Evolutionary conservation across 257 asterid genomes (phyloP).

Genomic region (Solanum sejunctum): DNA sequence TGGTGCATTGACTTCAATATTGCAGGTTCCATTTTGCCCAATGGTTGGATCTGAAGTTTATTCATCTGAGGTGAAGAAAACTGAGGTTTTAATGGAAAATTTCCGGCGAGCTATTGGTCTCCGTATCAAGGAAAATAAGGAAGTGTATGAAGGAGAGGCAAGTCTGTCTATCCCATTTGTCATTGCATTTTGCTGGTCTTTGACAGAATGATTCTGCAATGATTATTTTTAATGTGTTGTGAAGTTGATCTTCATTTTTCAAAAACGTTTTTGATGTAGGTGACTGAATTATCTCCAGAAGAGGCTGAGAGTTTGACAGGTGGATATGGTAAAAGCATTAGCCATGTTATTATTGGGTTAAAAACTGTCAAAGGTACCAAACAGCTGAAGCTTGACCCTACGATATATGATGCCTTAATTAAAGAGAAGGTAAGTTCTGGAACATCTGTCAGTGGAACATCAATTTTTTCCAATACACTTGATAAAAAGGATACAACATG

Average conservation of each 20-base stretch:
- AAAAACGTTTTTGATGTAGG: slow-evolving; percentile 24
- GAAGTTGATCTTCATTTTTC: not conserved
- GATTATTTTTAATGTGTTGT: not conserved
- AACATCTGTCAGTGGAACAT: not conserved
- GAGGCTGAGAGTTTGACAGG: slow-evolving; percentile 90
- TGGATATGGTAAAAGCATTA: slow-evolving; percentile 84
- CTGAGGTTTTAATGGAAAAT: slow-evolving; percentile 91
- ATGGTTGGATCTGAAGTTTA: slow-evolving; percentile 99
- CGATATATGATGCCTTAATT: slow-evolving; percentile 85
- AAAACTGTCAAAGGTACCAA: slow-evolving; percentile 93
- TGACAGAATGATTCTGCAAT: not conserved
- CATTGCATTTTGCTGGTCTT: not conserved
- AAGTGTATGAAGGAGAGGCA: slow-evolving; percentile 98
- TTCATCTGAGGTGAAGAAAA: slow-evolving; percentile 95
- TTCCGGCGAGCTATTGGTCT: slow-evolving; percentile 94
- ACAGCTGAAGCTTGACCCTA: slow-evolving; percentile 89
- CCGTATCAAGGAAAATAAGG: slow-evolving; percentile 90
- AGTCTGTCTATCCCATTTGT: not conserved
- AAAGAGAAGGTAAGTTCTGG: slow-evolving; percentile 61
- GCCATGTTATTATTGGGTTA: slow-evolving; percentile 89
- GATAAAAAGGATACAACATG: not conserved
- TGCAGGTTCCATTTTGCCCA: slow-evolving; percentile 95
- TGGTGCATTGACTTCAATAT: not conserved
- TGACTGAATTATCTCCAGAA: slow-evolving; percentile 91
- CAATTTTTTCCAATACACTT: not conserved